Base-by-base conservation (phyloP, 106 monocot genomes). In the Platanthera guangdongensis region DNA sequence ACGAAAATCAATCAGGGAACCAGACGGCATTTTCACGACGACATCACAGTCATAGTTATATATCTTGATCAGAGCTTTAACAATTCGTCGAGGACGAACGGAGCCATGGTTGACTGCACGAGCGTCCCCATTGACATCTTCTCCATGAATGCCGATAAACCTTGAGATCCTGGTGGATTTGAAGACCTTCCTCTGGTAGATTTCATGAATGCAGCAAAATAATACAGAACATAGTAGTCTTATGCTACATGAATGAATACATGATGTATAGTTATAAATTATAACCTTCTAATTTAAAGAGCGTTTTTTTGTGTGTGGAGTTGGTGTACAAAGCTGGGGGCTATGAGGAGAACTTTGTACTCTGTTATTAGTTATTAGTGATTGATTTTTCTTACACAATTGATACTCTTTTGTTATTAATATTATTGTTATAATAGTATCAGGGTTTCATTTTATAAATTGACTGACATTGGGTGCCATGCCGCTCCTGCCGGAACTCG, bases 1-100 rank as follows among this genome's bases (percentile, higher is more conserved):
- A 82, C 62, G 50, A 82, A 72, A 72, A 77, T 76, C 18, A 71
- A 76, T 14, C 48, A 51, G 14, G 81, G 81, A n/a, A 59, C 63
- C 10, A 55, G 81, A 15, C 76, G 81, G 57, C 81, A 76, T 28
- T 77, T 77, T 72, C 77, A 82, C 16, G 81, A 82, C 15, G 81
- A 76, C 60, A 82, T 82, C 18, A 82, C 76, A 0, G 76, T 72
- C 59, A 72, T 82, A 1, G 81, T 82, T 0, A 72, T 82, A 9
- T 82, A 72, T 51, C 81, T 82, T 28, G 81, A 82, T 64, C 81
- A 74, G 25, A 47, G 28, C 71, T 48, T 16, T 13, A 16, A 28
- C 12, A 39, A 50, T 32, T 39, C 71, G 12, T 72, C 81, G 30
- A 71, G 50, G 25, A 51, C 21, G 2, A 51, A 72, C 30, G 32